Conservation (phyloP, 2,329 filamentous ascomycete genomes). For the Pseudogymnoascus sp. region DNA sequence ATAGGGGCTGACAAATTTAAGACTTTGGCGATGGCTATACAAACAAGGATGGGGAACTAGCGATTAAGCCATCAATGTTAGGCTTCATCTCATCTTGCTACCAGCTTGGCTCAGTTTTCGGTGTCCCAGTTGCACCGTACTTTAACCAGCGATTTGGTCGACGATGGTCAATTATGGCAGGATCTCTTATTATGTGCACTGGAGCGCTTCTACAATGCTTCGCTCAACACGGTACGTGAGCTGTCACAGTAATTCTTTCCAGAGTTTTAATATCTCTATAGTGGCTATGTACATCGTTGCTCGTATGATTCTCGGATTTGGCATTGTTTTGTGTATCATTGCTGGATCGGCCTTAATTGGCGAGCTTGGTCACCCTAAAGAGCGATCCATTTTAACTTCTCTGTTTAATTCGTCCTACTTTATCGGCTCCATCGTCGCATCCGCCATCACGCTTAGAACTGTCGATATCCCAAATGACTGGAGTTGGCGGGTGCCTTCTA, state of each 20-base stretch:
- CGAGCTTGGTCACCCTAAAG: slow-evolving; percentile 49
- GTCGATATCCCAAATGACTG: slow-evolving; percentile 38
- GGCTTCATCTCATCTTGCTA: slow-evolving; percentile 51
- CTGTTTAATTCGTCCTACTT: slow-evolving; percentile 51
- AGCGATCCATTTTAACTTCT: slow-evolving; percentile 46
- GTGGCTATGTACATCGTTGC: slow-evolving; percentile 47
- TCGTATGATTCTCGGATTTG: slow-evolving; percentile 46
- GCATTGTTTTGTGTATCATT: slow-evolving; percentile 47
- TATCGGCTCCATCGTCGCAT: slow-evolving; percentile 39
- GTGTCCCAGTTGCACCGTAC: slow-evolving; percentile 47
- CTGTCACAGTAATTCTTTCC: background rate
- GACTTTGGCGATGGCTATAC: background rate
- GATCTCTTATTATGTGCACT: slow-evolving; percentile 48
- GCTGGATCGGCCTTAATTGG: slow-evolving; percentile 48
- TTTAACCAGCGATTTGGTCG: slow-evolving; percentile 45
- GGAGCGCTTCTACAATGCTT: slow-evolving; percentile 50
- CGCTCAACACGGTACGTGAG: slow-evolving; percentile 30
- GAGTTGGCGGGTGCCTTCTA: slow-evolving; percentile 38
- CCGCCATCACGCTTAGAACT: slow-evolving; percentile 40
- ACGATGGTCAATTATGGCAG: slow-evolving; percentile 49
- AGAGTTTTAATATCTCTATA: slow-evolving; percentile 21
- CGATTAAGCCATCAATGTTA: slow-evolving; percentile 21
- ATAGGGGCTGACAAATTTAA: background rate
- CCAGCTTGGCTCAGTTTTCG: slow-evolving; percentile 48
- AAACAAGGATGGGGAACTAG: background rate